Conservation (phyloP, 2,329 filamentous ascomycete species). For the Cadophora gregata region DNA sequence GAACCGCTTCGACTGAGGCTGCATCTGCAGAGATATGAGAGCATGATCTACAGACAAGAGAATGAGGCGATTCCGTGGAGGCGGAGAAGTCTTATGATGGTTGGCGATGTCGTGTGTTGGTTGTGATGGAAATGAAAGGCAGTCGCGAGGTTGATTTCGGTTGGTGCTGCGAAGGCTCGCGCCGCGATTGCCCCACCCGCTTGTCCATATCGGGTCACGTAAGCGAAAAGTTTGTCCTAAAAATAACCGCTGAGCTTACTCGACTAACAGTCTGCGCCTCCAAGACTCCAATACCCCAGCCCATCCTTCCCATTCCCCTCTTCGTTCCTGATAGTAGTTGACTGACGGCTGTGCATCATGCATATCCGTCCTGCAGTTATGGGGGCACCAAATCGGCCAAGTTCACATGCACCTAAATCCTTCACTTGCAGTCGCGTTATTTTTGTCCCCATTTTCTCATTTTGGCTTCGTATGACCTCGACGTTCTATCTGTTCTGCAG, state of each 20-base stretch:
- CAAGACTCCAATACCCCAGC: neutral
- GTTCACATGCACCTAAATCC: slow-evolving; percentile 10
- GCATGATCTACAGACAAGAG: neutral
- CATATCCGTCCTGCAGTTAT: slow-evolving; percentile 17
- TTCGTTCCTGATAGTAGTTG: too few species aligned
- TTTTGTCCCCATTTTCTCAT: slow-evolving; percentile 13
- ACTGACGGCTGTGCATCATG: slow-evolving; percentile 19
- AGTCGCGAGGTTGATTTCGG: neutral
- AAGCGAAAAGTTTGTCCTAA: neutral
- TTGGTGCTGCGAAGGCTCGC: slow-evolving; percentile 5
- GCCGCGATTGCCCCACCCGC: slow-evolving; percentile 8
- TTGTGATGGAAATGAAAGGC: neutral
- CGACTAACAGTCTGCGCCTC: slow-evolving; percentile 3
- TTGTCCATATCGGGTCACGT: neutral
- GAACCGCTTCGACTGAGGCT: neutral
- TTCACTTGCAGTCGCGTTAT: slow-evolving; percentile 16
- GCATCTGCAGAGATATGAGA: too few species aligned
- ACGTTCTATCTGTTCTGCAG: slow-evolving; percentile 4
- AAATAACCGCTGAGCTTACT: neutral
- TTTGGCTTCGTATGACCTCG: neutral
- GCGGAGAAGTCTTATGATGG: slow-evolving; percentile 5
- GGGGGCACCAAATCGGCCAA: neutral
- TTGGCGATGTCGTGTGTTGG: neutral
- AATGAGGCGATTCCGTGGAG: neutral
- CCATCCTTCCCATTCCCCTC: neutral